Percentiles rank a stretch among this genome's conserved stretches.
Evolutionary conservation across 345 rosid species (phyloP).

Genomic region (Eucalyptus melliodora): DNA sequence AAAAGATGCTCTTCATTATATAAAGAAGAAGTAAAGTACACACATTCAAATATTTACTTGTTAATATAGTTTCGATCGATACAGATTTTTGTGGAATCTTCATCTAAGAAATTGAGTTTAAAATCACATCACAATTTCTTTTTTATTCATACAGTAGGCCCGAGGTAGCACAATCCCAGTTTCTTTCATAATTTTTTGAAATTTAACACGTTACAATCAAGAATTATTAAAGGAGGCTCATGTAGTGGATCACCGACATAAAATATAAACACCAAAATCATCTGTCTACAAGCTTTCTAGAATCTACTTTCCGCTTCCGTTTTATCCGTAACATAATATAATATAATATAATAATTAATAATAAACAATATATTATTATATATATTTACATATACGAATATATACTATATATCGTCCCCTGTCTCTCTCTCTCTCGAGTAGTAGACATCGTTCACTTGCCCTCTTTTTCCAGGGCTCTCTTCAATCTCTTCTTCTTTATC

Average conservation of each 20-base stretch:
- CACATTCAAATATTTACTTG: not conserved
- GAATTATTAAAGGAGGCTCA: not conserved
- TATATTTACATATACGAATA: too few relatives aligned
- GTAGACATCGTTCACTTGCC: not conserved
- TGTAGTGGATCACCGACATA: not conserved
- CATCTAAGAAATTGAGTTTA: not conserved
- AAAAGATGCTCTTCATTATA: not conserved
- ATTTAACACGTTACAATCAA: not conserved
- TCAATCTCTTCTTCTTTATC: not conserved
- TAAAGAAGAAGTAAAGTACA: not conserved
- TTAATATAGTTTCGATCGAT: fast-evolving
- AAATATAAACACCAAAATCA: too few relatives aligned
- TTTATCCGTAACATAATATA: too few relatives aligned
- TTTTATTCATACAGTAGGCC: not conserved
- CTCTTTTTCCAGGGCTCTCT: not conserved
- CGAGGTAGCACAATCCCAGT: not conserved
- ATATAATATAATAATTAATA: too few relatives aligned
- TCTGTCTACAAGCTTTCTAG: not conserved
- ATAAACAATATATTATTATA: too few relatives aligned
- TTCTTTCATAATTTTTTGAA: not conserved
- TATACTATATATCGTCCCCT: not conserved
- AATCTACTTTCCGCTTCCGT: not conserved
- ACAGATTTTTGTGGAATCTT: not conserved
- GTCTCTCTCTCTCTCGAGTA: not conserved
- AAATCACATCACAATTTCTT: not conserved